Conservation (phyloP, 495 filamentous ascomycete genomes). For the Podospora pseudoanserina region DNA sequence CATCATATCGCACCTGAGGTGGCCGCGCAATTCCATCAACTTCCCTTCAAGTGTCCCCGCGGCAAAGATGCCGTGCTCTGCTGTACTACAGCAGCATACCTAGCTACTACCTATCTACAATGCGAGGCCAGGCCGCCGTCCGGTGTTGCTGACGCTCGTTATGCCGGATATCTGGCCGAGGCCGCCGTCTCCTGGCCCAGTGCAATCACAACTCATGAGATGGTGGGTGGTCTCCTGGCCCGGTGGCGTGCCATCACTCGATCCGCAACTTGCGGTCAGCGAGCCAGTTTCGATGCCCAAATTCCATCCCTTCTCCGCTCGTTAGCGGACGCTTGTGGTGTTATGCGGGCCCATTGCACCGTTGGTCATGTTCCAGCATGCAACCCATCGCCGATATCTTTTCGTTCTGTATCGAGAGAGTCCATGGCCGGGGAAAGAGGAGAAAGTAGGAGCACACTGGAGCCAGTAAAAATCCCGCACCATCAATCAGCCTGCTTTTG, state of each 20-base stretch:
- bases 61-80: neutral
- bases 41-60: neutral
- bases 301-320: conserved; percentile 16
- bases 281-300: conserved; percentile 18
- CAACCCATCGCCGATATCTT: conserved; percentile 1
- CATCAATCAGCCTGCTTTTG: conserved; percentile 20
- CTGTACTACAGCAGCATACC: neutral
- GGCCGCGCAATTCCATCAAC: neutral
- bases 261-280: conserved; percentile 6
- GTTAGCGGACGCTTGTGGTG: neutral
- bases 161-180: conserved; percentile 5
- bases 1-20: neutral
- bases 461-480: conserved; percentile 31
- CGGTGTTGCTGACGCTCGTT: neutral
- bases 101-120: neutral
- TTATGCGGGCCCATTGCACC: conserved; percentile 10
- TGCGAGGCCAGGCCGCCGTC: neutral
- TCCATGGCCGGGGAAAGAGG: neutral
- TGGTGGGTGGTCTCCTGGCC: neutral
- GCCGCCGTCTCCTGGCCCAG: conserved; percentile 9
- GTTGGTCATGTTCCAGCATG: conserved; percentile 5
- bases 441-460: neutral
- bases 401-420: neutral
- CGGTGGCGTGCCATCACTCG: neutral
- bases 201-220: neutral